phyloP scores from a whole-genome alignment of 2,329 filamentous ascomycete genomes.

The Microdochium trichocladiopsis region DNA sequence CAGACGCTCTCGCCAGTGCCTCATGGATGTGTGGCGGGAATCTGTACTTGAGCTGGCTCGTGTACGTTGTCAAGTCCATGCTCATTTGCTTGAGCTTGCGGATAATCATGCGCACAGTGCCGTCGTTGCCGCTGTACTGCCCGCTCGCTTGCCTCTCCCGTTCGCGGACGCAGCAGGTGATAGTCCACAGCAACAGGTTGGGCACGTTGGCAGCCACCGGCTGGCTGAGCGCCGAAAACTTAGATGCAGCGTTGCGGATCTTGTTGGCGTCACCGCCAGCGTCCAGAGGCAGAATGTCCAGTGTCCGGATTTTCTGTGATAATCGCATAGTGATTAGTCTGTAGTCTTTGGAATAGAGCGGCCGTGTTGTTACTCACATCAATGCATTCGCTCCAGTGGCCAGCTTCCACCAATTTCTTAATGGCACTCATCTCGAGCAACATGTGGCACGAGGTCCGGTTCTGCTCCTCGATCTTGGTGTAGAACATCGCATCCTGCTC shows the following conservation, averaged over 20 bases:
- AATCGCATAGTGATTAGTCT: conserved; percentile 3
- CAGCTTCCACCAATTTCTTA: conserved; percentile 46
- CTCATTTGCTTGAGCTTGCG: conserved; percentile 72
- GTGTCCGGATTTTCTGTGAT: conserved; percentile 59
- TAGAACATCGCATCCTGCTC: conserved; percentile 55
- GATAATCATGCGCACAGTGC: conserved; percentile 55
- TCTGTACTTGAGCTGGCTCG: conserved; percentile 84
- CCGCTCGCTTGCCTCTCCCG: conserved; percentile 63
- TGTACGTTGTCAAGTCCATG: conserved; percentile 88
- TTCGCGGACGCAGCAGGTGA: conserved; percentile 76
- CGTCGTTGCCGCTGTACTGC: conserved; percentile 68
- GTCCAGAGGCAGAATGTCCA: conserved; percentile 75
- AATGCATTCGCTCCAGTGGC: conserved; percentile 49
- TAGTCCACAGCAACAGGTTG: conserved; percentile 88
- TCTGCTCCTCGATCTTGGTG: conserved; percentile 47
- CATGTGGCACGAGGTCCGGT: conserved; percentile 48
- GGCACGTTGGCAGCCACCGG: conserved; percentile 85
- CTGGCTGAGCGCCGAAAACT: conserved; percentile 71
- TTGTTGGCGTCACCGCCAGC: conserved; percentile 67
- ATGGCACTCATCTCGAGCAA: conserved; percentile 55
- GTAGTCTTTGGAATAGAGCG: neutral
- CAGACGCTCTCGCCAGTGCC: conserved; percentile 73
- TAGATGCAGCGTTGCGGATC: conserved; percentile 74
- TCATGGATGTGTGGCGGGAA: conserved; percentile 84
- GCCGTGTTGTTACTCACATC: conserved; percentile 40